Percentiles rank a stretch among this genome's conserved stretches.
Conservation (phyloP, 2,329 filamentous ascomycete species). For the Paecilomyces variotii region DNA sequence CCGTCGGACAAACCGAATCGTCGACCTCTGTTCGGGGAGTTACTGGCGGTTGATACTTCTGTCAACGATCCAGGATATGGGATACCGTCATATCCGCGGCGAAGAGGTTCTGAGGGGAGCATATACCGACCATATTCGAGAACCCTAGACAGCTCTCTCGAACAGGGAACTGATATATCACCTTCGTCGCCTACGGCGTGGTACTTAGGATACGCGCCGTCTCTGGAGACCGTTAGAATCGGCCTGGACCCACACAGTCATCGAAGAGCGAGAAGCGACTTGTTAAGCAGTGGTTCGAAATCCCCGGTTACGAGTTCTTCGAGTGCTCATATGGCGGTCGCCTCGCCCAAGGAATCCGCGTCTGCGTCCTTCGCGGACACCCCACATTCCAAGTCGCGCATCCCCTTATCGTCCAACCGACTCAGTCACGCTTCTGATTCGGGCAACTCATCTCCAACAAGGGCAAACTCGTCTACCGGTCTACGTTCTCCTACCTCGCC, state of each 20-base stretch:
- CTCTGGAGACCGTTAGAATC: constrained; percentile 33
- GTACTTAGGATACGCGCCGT: constrained; percentile 46
- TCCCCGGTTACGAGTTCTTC: constrained; percentile 21
- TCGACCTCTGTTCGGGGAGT: constrained; percentile 66
- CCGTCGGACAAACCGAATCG: constrained; percentile 30
- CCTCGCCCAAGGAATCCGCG: constrained; percentile 17
- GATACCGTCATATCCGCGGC: constrained; percentile 46
- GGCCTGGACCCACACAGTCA: constrained; percentile 19
- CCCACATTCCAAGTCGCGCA: constrained; percentile 36
- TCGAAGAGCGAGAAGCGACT: constrained; percentile 49
- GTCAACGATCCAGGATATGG: constrained; percentile 47
- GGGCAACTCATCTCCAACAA: constrained; percentile 28
- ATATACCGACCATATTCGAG: constrained; percentile 45
- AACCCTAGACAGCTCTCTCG: constrained; percentile 29
- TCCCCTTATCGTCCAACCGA: constrained; percentile 37
- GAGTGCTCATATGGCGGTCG: constrained; percentile 28
- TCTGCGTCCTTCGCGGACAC: constrained; percentile 17
- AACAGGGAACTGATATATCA: constrained; percentile 41
- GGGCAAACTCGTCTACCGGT: constrained; percentile 24
- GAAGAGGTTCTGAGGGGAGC: constrained; percentile 66
- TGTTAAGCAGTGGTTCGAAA: constrained; percentile 31
- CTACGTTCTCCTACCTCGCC: constrained; percentile 20
- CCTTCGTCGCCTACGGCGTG: constrained; percentile 60
- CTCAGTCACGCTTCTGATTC: constrained; percentile 33
- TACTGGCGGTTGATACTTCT: constrained; percentile 53